phyloP scores from a whole-genome alignment of 2,329 filamentous ascomycete genomes.

The Kalaharituber pfeilii region DNA sequence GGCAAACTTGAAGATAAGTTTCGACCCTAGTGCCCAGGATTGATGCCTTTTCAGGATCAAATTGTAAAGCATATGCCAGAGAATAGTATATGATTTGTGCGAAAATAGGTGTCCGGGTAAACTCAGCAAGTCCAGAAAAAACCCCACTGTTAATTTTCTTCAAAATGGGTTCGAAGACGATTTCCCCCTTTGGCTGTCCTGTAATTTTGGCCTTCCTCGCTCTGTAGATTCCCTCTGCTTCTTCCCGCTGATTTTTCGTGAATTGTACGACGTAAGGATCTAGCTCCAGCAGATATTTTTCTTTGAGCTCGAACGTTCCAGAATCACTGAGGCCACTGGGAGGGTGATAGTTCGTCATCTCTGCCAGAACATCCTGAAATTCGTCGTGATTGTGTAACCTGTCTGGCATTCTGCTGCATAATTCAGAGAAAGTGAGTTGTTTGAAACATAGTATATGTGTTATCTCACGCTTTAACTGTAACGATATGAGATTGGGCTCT shows the following conservation, averaged over 20 bases:
- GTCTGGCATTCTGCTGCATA: conserved; percentile 70
- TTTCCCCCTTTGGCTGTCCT: conserved; percentile 60
- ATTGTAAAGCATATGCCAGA: conserved; percentile 60
- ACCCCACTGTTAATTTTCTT: conserved; percentile 57
- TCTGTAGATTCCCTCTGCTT: conserved; percentile 78
- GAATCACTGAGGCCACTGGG: conserved; percentile 86
- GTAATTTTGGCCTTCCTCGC: conserved; percentile 75
- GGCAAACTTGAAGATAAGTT: conserved; percentile 74
- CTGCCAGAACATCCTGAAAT: conserved; percentile 66
- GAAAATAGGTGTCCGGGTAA: conserved; percentile 73
- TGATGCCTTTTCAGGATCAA: conserved; percentile 48
- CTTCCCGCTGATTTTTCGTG: conserved; percentile 90
- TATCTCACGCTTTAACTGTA: conserved; percentile 71
- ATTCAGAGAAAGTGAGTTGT: conserved; percentile 83
- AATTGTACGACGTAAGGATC: conserved; percentile 96
- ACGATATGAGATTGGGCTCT: conserved; percentile 45
- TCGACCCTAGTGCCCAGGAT: conserved; percentile 73
- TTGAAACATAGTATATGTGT: conserved; percentile 92
- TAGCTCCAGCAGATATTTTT: conserved; percentile 68
- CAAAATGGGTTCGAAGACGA: conserved; percentile 81
- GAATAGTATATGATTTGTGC: conserved; percentile 80
- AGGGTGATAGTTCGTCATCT: conserved; percentile 75
- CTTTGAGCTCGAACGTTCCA: conserved; percentile 82
- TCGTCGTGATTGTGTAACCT: conserved; percentile 77
- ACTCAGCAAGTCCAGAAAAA: conserved; percentile 58